Base-by-base conservation (phyloP, 208 protist species). In the Herpetomonas muscarum region DNA sequence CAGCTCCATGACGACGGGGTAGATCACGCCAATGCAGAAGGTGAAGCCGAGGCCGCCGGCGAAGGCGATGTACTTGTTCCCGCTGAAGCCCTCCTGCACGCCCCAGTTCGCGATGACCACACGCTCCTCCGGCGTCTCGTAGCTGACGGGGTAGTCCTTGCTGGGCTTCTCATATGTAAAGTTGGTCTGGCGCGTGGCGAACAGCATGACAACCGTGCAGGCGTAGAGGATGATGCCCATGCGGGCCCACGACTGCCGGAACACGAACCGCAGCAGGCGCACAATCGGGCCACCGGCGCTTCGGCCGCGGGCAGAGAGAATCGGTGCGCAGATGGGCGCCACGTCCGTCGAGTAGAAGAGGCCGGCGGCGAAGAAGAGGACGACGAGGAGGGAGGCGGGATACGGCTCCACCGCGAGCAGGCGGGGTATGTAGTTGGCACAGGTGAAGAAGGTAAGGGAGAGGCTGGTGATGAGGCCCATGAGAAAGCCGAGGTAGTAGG, bases 391-490 rank as follows among this genome's bases (percentile, higher is more conserved):
- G 28, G 55, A 76, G 4, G 77, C 73, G 17, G 85, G 85, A 25
- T 75, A 86, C 0, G 85, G 85, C 10, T 89, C 81, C 17, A 92
- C 47, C 13, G 76, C 85, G 9, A 92, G 39, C 26, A 92, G 62
- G 26, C 85, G 81, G 3, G 85, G 85, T 41, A 92, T 85, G 61
- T 80, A 81, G 57, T 85, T 85, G 58, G 85, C 72, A 19, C 61
- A 83, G 52, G 56, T 68, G 50, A 74, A 82, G 34, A 88, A 79
- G 42, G 59, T 84, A 17, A 91, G 22, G 10, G 67, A 67, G 26
- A 86, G 34, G 44, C 48, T 66, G 17, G 39, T 54, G 28, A 70
- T 65, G 45, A 63, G 5, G 34, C 84, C 74, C 48, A 77, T 85
- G 4, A 87, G 53, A 7, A 70, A 34, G 44, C 84, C 84, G 28